Evolutionary conservation across 441 rosid genomes (phyloP), one percentile per base, ranked within the genome.

Genomic region (Pelargonium myrrhifolium): DNA sequence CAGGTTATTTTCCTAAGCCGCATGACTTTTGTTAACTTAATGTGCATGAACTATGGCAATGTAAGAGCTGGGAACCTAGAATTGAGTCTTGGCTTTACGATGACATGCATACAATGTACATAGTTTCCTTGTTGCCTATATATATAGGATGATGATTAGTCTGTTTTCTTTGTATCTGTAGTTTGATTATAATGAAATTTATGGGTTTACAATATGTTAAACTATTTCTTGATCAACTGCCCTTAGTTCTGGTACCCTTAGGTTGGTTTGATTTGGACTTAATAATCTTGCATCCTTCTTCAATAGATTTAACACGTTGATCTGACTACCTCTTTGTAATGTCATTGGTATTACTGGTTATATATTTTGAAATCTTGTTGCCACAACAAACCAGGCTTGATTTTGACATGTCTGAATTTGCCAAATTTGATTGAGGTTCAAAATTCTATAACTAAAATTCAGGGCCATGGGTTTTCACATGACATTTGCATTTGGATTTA

Each of bases 1-100:
- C 86, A 92, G 98, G 99, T 93, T 76, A 70, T 63, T 77, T 73
- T 68, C 45, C 15, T 12, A 21, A 17, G 28, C 15, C 21, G 12
- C 18, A 39, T 21, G 11, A 31, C 12, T 14, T 55, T 7, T 42
- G 31, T 43, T 0, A 28, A 47, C 53, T 55, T 64, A 10, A 28
- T 63, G 12, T 68, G 47, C n/a, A 3, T 37, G 10, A 8, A 43
- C 6, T 20, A 24, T 7, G 0, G 40, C n/a, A 43, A 37, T 15
- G 64, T 66, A 51, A 62, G 61, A 65, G 24, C 55, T 14, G 6
- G 26, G 59, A 37, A 6, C 11, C 3, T 22, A 6, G 49, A 11
- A 6, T 37, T 37, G 40, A 37, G 40, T 0, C 49, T 11, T 43
- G 49, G 14, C 15, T 59, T 22, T 59, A 28, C 11, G 28, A 24